A percentile compares a stretch with the other conserved stretches of the same genome.
These are phyloP conservation scores for Fomitiporia mediterranea DNA, from an alignment of 1,284 basidiomycete species.

Conservation along the genomic window DNA sequence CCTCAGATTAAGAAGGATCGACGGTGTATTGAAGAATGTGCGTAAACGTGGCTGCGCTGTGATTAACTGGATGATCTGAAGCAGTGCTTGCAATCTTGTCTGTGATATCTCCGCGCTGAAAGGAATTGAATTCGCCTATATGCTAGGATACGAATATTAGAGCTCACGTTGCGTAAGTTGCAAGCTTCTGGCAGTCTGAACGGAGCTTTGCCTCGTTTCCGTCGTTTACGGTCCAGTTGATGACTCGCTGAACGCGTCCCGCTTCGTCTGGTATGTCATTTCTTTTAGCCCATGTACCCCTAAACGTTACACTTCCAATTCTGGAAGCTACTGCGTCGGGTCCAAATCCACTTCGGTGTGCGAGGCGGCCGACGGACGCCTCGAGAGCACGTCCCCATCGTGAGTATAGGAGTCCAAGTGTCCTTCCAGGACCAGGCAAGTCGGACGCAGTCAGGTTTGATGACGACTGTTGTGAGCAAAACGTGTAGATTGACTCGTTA, in stretches of 20 bases:
- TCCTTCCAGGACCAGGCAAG: conserved; percentile 6
- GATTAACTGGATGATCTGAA: background rate
- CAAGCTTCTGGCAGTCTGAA: background rate
- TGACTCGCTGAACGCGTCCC: background rate
- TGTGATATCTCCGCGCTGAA: background rate
- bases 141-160: background rate
- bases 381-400: conserved; percentile 14
- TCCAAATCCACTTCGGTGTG: no score
- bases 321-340: no score
- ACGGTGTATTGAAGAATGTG: background rate
- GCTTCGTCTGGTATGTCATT: background rate
- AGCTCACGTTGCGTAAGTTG: no score
- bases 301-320: background rate
- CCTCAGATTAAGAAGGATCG: background rate
- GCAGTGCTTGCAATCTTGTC: background rate
- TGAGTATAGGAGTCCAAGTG: conserved; percentile 4
- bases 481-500: conserved; percentile 1
- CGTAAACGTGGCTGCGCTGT: conserved; percentile 3
- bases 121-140: no score
- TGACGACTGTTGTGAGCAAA: conserved; percentile 1
- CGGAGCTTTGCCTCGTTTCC: background rate
- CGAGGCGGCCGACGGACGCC: background rate
- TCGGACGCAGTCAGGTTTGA: conserved; percentile 5
- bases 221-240: no score
- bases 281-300: background rate